Evolutionary conservation across 257 asterid species (phyloP).

Genomic region (Solanum sitiens): DNA sequence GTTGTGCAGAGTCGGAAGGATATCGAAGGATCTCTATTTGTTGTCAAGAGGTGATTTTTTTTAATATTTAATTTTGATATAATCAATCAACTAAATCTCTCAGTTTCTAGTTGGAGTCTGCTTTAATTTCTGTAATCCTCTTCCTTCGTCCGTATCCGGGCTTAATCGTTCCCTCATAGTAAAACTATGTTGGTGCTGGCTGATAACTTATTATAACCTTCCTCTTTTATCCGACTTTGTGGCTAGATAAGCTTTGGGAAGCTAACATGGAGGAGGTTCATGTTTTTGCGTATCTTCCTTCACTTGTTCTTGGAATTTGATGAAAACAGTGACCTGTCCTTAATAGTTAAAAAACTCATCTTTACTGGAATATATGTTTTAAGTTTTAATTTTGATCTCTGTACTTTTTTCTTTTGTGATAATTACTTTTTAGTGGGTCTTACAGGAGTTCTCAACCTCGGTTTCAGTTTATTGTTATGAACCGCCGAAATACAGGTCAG

Average conservation of each 20-base stretch:
- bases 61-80: background rate
- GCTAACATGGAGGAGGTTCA: background rate
- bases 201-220: background rate
- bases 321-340: background rate
- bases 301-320: background rate
- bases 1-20: constrained; percentile 73
- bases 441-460: constrained; percentile 77
- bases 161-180: background rate
- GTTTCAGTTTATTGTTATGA: constrained; percentile 89
- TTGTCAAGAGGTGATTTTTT: constrained; percentile 62
- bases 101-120: background rate
- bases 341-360: background rate
- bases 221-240: background rate
- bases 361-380: background rate
- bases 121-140: background rate
- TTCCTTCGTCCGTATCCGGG: background rate
- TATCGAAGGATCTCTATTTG: constrained; percentile 90
- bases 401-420: background rate
- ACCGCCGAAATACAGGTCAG: constrained; percentile 75
- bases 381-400: background rate
- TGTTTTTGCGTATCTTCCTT: background rate
- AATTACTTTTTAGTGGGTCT: constrained; percentile 3
- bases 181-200: background rate
- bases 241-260: background rate
- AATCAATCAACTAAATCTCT: background rate